Evolutionary conservation across 257 asterid species (phyloP).

Genomic region (Mitragyna speciosa): DNA sequence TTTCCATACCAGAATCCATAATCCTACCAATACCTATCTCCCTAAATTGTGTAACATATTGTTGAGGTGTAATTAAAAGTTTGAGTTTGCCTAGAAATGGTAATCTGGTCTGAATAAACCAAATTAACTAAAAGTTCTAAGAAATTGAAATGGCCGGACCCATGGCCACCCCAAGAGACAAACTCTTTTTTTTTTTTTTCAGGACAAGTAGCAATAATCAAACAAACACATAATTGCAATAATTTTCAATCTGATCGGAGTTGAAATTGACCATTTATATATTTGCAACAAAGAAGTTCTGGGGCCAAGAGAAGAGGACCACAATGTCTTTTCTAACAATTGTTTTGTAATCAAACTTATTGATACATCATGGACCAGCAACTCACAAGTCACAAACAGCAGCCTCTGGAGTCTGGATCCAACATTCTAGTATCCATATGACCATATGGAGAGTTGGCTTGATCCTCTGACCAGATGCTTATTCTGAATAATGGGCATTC

Average conservation of each 20-base stretch:
- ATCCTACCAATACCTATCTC: no score
- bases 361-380: conserved; percentile 1
- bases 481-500: neutral
- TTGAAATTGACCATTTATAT: conserved; percentile 2
- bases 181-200: neutral
- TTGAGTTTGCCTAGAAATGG: conserved; percentile 6
- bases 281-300: neutral
- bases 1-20: neutral
- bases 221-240: neutral
- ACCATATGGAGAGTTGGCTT: neutral
- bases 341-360: conserved; percentile 1
- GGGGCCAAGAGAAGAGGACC: conserved; percentile 7
- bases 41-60: neutral
- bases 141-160: neutral
- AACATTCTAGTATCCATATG: neutral
- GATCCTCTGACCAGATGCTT: neutral
- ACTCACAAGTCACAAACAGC: no score
- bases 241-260: neutral
- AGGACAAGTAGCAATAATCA: conserved; percentile 3
- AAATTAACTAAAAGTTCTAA: neutral
- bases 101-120: neutral
- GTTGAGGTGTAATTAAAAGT: neutral
- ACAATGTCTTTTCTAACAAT: neutral
- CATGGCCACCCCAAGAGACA: neutral
- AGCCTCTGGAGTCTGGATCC: neutral